A percentile compares a stretch with the other conserved stretches of the same genome.
phyloP scores from a whole-genome alignment of 306 rosid species.

The Rosa rugosa region DNA sequence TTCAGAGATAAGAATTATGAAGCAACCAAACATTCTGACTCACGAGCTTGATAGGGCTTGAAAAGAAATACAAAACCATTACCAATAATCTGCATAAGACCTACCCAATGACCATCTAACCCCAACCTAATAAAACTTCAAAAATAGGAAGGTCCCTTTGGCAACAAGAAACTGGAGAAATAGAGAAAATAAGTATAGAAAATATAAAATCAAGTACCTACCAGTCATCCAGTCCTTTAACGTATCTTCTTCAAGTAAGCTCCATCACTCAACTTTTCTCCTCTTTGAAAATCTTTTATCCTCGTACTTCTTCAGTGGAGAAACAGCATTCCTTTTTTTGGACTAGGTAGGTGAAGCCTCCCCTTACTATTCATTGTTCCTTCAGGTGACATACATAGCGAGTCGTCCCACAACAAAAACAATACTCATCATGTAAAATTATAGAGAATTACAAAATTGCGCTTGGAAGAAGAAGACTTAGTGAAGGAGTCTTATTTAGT shows the following conservation, averaged over 20 bases:
- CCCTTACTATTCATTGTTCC: neutral
- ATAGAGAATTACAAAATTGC: too few relatives aligned
- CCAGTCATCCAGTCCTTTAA: too few relatives aligned
- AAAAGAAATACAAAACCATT: neutral
- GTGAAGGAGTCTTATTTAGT: too few relatives aligned
- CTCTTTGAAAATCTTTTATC: conserved; percentile 27
- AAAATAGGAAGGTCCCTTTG: neutral
- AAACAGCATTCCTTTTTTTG: conserved; percentile 33
- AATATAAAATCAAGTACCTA: conserved; percentile 28
- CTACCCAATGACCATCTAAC: neutral
- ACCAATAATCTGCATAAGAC: neutral
- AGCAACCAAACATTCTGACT: neutral
- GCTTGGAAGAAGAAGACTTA: too few relatives aligned
- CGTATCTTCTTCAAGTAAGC: conserved; percentile 65
- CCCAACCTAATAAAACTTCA: neutral
- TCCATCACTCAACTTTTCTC: conserved; percentile 60
- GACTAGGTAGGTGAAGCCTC: conserved; percentile 43
- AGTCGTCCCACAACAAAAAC: conserved; percentile 57
- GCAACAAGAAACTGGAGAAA: neutral
- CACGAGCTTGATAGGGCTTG: neutral
- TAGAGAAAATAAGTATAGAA: neutral
- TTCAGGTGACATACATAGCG: conserved; percentile 42
- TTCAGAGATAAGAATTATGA: neutral
- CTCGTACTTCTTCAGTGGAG: conserved; percentile 50
- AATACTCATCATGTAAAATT: too few relatives aligned